Conservation (phyloP, 345 rosid genomes). For the Gossypium sturtianum region DNA sequence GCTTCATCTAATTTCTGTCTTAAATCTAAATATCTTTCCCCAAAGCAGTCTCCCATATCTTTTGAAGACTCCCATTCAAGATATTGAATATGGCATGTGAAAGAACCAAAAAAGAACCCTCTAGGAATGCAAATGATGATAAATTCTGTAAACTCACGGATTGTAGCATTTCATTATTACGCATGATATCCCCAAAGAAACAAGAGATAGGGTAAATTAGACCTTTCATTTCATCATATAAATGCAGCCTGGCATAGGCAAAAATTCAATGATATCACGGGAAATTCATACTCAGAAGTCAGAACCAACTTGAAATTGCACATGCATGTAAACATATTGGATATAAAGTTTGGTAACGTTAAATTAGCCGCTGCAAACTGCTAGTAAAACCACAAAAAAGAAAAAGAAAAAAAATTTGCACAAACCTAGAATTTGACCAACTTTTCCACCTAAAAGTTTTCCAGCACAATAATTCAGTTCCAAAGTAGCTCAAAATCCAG, state of each 20-base stretch:
- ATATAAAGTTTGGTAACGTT: not conserved
- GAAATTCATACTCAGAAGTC: not conserved
- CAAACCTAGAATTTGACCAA: not conserved
- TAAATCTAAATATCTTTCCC: not conserved
- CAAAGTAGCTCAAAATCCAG: not conserved
- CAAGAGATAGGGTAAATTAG: not conserved
- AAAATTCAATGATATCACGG: not conserved
- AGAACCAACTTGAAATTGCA: not conserved
- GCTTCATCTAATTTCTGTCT: not conserved
- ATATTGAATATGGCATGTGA: slow-evolving; percentile 3
- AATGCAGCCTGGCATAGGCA: not conserved
- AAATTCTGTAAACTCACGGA: not conserved
- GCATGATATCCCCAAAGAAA: not conserved
- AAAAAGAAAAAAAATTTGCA: not conserved
- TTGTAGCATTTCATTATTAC: not conserved
- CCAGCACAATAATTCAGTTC: not conserved
- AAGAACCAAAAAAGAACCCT: not conserved
- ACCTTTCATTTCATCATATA: not conserved
- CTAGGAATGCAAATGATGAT: not conserved
- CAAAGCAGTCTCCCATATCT: not conserved
- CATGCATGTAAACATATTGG: not conserved
- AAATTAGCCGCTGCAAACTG: not conserved
- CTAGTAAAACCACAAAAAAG: not conserved
- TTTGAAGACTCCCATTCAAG: not conserved
- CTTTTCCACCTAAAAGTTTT: not conserved